Percentiles rank a stretch among this genome's conserved stretches.
phyloP scores from a whole-genome alignment of 2,329 filamentous ascomycete genomes.

The Zymoseptoria passerinii region DNA sequence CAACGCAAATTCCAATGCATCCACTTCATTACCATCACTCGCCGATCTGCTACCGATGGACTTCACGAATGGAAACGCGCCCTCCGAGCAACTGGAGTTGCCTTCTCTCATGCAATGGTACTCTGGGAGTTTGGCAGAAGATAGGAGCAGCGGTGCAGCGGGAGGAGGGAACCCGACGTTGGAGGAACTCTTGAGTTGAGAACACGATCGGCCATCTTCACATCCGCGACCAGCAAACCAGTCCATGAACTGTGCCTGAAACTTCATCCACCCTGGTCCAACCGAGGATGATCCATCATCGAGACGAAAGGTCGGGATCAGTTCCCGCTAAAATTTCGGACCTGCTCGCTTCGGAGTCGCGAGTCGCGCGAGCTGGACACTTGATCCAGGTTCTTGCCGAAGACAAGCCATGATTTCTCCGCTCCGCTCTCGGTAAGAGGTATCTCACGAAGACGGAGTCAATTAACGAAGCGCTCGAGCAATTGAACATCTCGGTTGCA shows the following conservation, averaged over 20 bases:
- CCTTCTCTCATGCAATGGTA: constrained; percentile 22
- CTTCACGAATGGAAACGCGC: constrained; percentile 3
- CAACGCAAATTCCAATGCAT: neutral
- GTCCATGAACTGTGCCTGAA: neutral
- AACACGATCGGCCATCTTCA: neutral
- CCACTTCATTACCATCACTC: constrained; percentile 5
- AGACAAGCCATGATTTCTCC: neutral
- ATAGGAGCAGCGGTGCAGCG: neutral
- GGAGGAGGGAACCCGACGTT: neutral
- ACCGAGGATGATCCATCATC: neutral
- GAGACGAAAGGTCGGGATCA: neutral
- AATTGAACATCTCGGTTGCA: neutral
- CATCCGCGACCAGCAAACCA: neutral
- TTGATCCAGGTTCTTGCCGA: neutral
- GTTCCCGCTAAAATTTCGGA: neutral
- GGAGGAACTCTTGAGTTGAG: neutral
- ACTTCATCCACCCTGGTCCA: neutral
- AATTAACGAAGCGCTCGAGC: neutral
- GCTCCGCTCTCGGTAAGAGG: neutral
- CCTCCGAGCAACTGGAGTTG: constrained; percentile 22
- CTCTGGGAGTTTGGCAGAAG: neutral
- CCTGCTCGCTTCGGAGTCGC: no score
- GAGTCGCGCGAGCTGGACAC: neutral
- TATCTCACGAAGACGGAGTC: no score
- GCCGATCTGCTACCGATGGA: constrained; percentile 4